Conservation (phyloP, 2,329 filamentous ascomycete genomes). For the Bipolaris bicolor region DNA sequence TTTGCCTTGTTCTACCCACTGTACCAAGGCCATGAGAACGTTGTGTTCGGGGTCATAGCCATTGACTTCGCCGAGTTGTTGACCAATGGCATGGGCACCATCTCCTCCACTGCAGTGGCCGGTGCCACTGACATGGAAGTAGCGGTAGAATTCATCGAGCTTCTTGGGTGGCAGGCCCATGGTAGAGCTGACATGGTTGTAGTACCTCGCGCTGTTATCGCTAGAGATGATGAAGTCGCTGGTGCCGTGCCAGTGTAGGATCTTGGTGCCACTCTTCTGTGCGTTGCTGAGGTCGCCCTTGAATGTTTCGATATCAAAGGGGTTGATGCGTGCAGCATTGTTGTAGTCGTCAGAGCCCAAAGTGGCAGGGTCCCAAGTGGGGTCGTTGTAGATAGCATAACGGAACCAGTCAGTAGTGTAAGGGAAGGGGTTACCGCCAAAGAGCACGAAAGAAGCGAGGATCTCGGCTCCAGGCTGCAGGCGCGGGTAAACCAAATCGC, state of each 20-base stretch:
- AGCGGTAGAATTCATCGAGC: conserved; percentile 56
- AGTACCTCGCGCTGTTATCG: conserved; percentile 56
- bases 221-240: conserved; percentile 54
- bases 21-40: conserved; percentile 55
- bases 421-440: conserved; percentile 51
- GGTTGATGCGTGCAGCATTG: conserved; percentile 46
- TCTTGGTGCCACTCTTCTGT: conserved; percentile 51
- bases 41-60: conserved; percentile 51
- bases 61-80: conserved; percentile 23
- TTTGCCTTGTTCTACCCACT: conserved; percentile 54
- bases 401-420: conserved; percentile 58
- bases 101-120: conserved; percentile 58
- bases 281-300: conserved; percentile 50
- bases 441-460: conserved; percentile 45
- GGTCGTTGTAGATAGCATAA: conserved; percentile 57
- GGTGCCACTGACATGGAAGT: conserved; percentile 61
- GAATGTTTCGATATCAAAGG: conserved; percentile 50
- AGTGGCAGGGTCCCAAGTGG: conserved; percentile 50
- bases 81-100: conserved; percentile 52
- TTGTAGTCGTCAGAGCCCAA: conserved; percentile 52
- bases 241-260: conserved; percentile 56
- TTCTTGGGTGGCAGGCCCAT: conserved; percentile 46
- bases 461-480: conserved; percentile 58
- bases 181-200: conserved; percentile 54
- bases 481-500: conserved; percentile 58